Evolutionary conservation across 805 yeast species (phyloP).

Genomic region (Candida saitoana): DNA sequence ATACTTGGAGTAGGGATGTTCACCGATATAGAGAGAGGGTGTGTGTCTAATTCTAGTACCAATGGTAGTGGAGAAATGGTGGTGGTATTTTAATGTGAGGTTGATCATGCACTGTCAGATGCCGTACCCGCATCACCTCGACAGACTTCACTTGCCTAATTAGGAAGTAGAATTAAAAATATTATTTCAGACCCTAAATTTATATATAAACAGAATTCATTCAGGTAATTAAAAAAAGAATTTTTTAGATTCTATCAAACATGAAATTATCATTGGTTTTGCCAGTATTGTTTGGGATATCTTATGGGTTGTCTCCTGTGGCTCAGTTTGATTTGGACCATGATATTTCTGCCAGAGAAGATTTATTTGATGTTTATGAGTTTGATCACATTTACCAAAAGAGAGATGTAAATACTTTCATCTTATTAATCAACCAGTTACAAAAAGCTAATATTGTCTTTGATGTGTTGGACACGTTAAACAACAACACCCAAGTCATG

Average conservation of each 20-base stretch:
- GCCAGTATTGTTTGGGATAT: neutral
- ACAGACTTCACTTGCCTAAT: constrained; percentile 1
- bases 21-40: no score
- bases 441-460: neutral
- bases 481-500: neutral
- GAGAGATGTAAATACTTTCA: neutral
- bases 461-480: neutral
- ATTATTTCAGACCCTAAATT: neutral
- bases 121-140: neutral
- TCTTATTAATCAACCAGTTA: neutral
- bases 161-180: neutral
- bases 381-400: neutral
- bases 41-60: no score
- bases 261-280: neutral
- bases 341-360: neutral
- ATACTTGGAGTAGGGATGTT: no score
- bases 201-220: neutral
- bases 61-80: no score
- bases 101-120: no score
- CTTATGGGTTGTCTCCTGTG: neutral
- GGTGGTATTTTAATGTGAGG: no score
- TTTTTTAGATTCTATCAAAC: neutral
- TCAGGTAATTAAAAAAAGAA: neutral
- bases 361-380: neutral
- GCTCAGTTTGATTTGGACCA: neutral